Base-by-base conservation (phyloP, 257 asterid species). In the Pogostemon cablin region DNA sequence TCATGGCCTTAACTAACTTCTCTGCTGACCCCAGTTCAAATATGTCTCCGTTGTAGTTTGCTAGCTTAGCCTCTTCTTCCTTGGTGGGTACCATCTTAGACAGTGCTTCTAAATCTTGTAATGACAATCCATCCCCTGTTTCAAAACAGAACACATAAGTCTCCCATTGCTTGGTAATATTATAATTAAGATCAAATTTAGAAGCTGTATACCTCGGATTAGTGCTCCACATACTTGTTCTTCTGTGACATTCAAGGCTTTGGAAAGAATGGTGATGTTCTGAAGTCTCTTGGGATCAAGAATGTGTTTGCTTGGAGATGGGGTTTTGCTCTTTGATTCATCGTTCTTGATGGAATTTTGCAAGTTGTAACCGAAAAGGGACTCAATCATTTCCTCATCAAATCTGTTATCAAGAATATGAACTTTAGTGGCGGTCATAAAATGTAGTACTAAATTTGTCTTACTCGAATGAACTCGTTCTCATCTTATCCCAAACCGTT, bases 241-340 rank as follows among this genome's bases (percentile, higher is more conserved):
- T 15, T 83, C 77, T 12, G 90, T 85, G 58, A 82, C 85, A 75
- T 83, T 90, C 85, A 93, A 80, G 78, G 91, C 99, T 76, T 87
- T 93, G 6, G 96, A 87, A 20, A 93, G 96, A 65, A 93, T 93
- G 49, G 96, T 93, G 6, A 93, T 87, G 81, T 93, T 93, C 54
- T 93, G 99, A 40, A 93, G 84, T 56, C 99, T 83, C 83, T 93
- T 91, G n/a, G 92, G 96, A 69, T 93, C 99, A 35, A 93, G 97
- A 10, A 91, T 89, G 66, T 93, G 99, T 76, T 89, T 89, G 81
- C 81, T 83, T 37, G 99, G 99, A 38, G 96, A 93, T 11, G 96
- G 91, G 5, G 90, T 85, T 79, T 91, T 93, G 83, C 87, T 86
- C 77, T 78, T 91, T 39, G 64, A 60, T 54, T 87, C 97, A 17